Evolutionary conservation across 2,329 filamentous ascomycete genomes (phyloP), one percentile per base, ranked within the genome.

Genomic region (Taxawa tesnikishii): DNA sequence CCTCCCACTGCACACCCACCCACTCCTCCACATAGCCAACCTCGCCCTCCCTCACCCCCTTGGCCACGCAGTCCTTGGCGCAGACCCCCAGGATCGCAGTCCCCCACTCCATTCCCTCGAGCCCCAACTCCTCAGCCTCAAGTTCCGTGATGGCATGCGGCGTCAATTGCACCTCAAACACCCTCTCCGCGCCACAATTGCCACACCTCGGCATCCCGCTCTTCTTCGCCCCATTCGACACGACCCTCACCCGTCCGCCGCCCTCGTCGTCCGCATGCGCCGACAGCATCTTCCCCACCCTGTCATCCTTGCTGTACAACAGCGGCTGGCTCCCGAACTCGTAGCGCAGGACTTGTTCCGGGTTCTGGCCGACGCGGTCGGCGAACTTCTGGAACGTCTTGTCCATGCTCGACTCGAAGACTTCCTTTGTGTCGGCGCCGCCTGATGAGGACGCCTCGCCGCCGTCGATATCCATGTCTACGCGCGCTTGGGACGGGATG

Each of bases 1-100:
- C 87, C 59, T 98, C 90, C 90, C 88, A 98, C 58, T 98, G 90
- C 42, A 96, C 90, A 5, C 88, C 90, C n/a, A 73, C 76, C 88
- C 90, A 98, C 58, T 98, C 90, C 63, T 96, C 90, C 12, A 85
- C 49, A 58, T 92, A 96, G 2, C 78, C 83, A 1, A 76, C 71
- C 48, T 75, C 68, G 0, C 75, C 80, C 21, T 68, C 62, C 31
- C 42, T 38, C 5, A 74, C 67, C 1, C 70, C 69, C 5, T 55
- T 55, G 11, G 74, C 72, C 46, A 69, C 65, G 52, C 90, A 96
- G 54, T 96, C 83, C 49, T 60, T 72, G 42, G 70, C 73, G 54
- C 90, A 98, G 6, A 92, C 84, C 0, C 75, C 85, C 23, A 96
- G 64, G 36, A 98, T 74, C 6, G 98, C 70, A 1, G 85, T 96